A percentile compares a stretch with the other conserved stretches of the same genome.
Evolutionary conservation across 169 alveolate genomes (phyloP).

Genomic region (Pseudocohnilembus persalinus): DNA sequence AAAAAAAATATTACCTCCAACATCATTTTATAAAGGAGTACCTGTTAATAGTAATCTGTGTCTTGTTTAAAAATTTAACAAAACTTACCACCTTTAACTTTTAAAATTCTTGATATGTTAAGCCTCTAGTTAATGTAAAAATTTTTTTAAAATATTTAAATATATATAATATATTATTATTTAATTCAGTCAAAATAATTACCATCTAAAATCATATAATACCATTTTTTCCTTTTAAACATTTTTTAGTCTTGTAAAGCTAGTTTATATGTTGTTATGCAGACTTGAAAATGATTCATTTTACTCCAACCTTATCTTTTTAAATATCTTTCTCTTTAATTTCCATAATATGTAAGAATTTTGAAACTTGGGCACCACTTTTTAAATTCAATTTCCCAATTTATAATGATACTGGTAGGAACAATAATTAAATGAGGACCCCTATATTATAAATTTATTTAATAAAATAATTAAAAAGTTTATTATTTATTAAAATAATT

Average conservation of each 20-base stretch:
- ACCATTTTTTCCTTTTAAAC: constrained; percentile 96
- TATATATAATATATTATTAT: too few relatives aligned
- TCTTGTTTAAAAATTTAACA: constrained; percentile 95
- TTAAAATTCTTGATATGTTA: constrained; percentile 97
- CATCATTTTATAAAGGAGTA: constrained; percentile 98
- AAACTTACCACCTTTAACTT: constrained; percentile 97
- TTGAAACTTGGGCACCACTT: constrained; percentile 98
- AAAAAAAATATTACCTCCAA: constrained; percentile 43
- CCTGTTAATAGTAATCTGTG: constrained; percentile 98
- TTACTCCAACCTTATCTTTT: constrained; percentile 95
- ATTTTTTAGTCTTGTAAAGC: constrained; percentile 95
- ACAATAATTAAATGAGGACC: constrained; percentile 99
- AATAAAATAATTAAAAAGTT: too few relatives aligned
- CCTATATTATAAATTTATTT: constrained; percentile 59
- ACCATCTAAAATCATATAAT: constrained; percentile 96
- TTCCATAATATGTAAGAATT: constrained; percentile 95
- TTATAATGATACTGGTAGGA: constrained; percentile 97
- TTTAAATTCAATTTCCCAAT: constrained; percentile 99
- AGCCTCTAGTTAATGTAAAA: constrained; percentile 91
- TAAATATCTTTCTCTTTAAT: constrained; percentile 86
- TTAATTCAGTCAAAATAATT: too few relatives aligned
- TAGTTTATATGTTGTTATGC: constrained; percentile 95
- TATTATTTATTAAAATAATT: too few relatives aligned
- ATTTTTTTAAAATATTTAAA: too few relatives aligned
- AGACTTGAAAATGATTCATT: constrained; percentile 95